Evolutionary conservation across 2,329 filamentous ascomycete genomes (phyloP).

Genomic region (Aspergillus sojae): DNA sequence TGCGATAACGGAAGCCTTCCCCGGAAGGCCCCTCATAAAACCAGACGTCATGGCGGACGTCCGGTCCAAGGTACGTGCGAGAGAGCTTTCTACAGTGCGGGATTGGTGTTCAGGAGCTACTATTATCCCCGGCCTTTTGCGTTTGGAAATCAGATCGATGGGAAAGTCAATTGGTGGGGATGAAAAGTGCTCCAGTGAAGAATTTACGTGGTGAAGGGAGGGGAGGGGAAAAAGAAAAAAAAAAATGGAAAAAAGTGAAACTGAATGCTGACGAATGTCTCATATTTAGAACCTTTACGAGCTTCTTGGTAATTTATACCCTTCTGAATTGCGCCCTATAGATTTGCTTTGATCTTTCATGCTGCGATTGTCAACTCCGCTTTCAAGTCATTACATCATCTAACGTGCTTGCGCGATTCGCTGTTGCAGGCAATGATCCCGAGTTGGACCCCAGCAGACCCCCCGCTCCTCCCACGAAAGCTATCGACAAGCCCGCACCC

Average conservation of each 20-base stretch:
- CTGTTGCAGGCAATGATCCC: constrained; percentile 64
- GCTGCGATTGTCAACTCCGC: constrained; percentile 3
- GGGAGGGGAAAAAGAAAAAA: not conserved
- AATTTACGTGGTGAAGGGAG: not conserved
- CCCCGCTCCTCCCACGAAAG: constrained; percentile 79
- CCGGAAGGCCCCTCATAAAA: constrained; percentile 52
- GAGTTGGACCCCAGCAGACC: constrained; percentile 74
- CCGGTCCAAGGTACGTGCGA: constrained; percentile 53
- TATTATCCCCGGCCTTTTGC: not conserved
- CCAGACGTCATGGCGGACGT: constrained; percentile 56
- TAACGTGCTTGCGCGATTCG: constrained; percentile 28
- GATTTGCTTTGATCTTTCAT: constrained; percentile 15
- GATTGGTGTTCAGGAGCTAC: constrained; percentile 9
- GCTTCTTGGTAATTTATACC: constrained; percentile 78
- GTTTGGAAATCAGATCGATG: not conserved
- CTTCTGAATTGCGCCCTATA: constrained; percentile 20
- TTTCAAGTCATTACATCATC: constrained; percentile 28
- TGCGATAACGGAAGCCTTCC: constrained; percentile 54
- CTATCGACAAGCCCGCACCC: constrained; percentile 78
- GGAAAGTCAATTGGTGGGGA: constrained; percentile 10
- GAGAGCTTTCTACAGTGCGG: constrained; percentile 4
- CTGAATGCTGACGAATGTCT: constrained; percentile 40
- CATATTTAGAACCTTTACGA: constrained; percentile 84
- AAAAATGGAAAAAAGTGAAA: not conserved
- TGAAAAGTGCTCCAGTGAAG: constrained; percentile 8